Evolutionary conservation across 768 basidiomycete species (phyloP).

Genomic region (Serendipita sp.): DNA sequence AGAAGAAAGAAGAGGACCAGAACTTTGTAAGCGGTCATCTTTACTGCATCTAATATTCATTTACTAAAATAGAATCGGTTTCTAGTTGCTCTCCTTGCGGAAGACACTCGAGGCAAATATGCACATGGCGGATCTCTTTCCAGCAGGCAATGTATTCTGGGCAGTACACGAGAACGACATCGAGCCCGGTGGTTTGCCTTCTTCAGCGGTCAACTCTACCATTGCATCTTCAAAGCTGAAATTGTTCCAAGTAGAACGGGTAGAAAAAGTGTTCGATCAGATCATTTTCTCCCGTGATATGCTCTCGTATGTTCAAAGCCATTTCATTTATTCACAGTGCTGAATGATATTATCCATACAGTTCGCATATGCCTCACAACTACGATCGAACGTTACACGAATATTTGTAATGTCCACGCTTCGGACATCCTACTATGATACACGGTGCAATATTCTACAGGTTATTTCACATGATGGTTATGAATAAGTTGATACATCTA

Average conservation of each 20-base stretch:
- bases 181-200: slow-evolving; percentile 30
- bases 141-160: slow-evolving; percentile 67
- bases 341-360: not conserved
- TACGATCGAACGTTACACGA: slow-evolving; percentile 66
- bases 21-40: not conserved
- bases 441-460: not conserved
- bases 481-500: too few species aligned
- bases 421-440: not conserved
- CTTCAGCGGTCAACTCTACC: slow-evolving; percentile 14
- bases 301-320: slow-evolving; percentile 40
- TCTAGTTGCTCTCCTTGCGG: slow-evolving; percentile 58
- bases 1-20: slow-evolving; percentile 20
- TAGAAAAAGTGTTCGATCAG: slow-evolving; percentile 63
- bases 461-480: too few species aligned
- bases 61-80: too few species aligned
- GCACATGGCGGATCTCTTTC: slow-evolving; percentile 52
- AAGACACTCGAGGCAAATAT: slow-evolving; percentile 80
- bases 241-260: slow-evolving; percentile 62
- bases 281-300: slow-evolving; percentile 71
- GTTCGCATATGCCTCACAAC: slow-evolving; percentile 60
- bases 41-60: too few species aligned
- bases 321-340: slow-evolving; percentile 7
- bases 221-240: slow-evolving; percentile 24
- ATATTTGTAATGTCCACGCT: slow-evolving; percentile 27
- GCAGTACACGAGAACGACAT: slow-evolving; percentile 59